Evolutionary conservation across 1,284 basidiomycete genomes (phyloP), one percentile per base, ranked within the genome.

Genomic region (Rhizoctonia solani): DNA sequence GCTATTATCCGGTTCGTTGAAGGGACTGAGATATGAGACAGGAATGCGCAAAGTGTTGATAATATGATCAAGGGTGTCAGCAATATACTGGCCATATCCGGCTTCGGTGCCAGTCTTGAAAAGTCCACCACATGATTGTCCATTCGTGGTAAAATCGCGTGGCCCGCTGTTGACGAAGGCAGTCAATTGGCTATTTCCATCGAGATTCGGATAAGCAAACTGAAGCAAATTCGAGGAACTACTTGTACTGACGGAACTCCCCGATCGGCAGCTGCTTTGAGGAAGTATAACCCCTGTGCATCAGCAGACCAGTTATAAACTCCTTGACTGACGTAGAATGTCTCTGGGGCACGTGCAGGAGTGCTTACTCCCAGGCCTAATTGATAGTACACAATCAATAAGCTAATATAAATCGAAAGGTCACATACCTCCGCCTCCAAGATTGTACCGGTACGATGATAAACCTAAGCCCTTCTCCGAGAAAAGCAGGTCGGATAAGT

Each of bases 381-480:
- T 34, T 44, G 23, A 13, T 4, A 76, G 25, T 13, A 50, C 37
- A 52, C 61, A n/a, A 21, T 21, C 16, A 25, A 8, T 2, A 42
- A 50, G 39, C 25, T 41, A 19, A 32, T 39, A 49, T 46, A 21
- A 42, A 42, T 6, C 61, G 46, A 30, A 56, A 69, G 46, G 53
- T 72, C 14, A 13, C 11, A 79, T 77, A 6, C 80, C 80, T n/a
- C 79, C 80, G 8, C 75, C 78, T 23, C 80, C 80, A 32, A 81
- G 72, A 70, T 81, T 81, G 70, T 76, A 81, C 14, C 80, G 75
- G 69, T 80, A 81, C 55, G 75, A 77, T 2, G 79, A 79, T n/a
- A 81, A 71, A n/a, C 79, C 80, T 25, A 80, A 75, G 5, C 78
- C 79, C 50, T 72, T 69, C n/a, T 73, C 70, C 14, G 76, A 77